Percentiles rank a stretch among this genome's conserved stretches.
These are phyloP conservation scores for Chaetoscypha palmicola DNA, from an alignment of 2,329 filamentous ascomycete genomes.

Conservation along the genomic window DNA sequence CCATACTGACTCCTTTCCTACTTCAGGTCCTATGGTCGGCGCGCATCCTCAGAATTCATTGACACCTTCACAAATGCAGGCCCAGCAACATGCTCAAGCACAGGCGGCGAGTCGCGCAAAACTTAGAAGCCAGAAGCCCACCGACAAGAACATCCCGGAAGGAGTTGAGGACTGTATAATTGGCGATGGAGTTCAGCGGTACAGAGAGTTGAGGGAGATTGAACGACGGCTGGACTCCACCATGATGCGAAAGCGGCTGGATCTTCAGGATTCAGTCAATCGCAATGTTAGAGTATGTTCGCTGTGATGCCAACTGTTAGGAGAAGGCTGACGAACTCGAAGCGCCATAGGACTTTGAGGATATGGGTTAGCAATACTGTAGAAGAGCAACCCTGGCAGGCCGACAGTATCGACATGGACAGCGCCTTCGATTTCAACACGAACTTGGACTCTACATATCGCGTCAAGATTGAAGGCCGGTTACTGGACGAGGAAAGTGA, in stretches of 20 bases:
- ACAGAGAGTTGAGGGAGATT: conserved; percentile 75
- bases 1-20: conserved; percentile 4
- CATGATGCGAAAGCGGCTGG: conserved; percentile 88
- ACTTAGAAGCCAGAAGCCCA: conserved; percentile 80
- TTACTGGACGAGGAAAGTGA: conserved; percentile 65
- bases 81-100: conserved; percentile 40
- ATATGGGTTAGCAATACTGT: conserved; percentile 94
- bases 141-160: conserved; percentile 90
- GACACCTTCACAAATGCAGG: conserved; percentile 48
- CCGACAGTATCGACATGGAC: conserved; percentile 58
- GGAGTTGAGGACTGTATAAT: conserved; percentile 77
- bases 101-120: conserved; percentile 62
- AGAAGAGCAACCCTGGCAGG: conserved; percentile 92
- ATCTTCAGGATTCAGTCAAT: conserved; percentile 76
- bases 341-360: conserved; percentile 77
- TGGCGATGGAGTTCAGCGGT: conserved; percentile 74
- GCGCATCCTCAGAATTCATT: conserved; percentile 34
- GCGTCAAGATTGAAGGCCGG: conserved; percentile 85
- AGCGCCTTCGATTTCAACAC: conserved; percentile 70
- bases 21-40: conserved; percentile 29
- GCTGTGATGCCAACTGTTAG: not conserved
- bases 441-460: conserved; percentile 71
- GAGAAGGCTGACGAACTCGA: conserved; percentile 12
- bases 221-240: conserved; percentile 86
- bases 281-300: conserved; percentile 58